Evolutionary conservation across 306 rosid genomes (phyloP).

Genomic region (Betula pendula): DNA sequence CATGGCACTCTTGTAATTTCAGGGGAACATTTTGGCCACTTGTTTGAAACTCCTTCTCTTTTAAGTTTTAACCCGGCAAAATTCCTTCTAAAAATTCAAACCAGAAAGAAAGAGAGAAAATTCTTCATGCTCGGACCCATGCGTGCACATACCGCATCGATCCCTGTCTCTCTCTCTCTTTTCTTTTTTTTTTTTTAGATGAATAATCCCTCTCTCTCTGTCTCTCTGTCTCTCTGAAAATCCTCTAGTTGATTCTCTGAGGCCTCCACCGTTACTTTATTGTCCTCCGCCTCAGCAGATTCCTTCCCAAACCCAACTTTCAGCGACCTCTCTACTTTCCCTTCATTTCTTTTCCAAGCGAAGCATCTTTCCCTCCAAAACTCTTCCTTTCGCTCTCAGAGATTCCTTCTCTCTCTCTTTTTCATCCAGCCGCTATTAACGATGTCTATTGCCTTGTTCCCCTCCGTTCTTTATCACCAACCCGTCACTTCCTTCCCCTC

Average conservation of each 20-base stretch:
- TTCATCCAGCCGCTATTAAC: constrained; percentile 50
- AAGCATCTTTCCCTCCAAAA: constrained; percentile 61
- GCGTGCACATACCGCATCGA: constrained; percentile 35
- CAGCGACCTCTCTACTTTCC: constrained; percentile 42
- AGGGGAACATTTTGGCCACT: background rate
- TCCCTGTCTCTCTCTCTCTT: background rate
- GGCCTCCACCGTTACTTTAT: constrained; percentile 59
- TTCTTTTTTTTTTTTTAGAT: too few species aligned
- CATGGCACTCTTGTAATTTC: background rate
- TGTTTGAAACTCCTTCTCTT: background rate
- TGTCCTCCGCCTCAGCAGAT: constrained; percentile 80
- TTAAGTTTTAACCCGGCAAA: constrained; percentile 23
- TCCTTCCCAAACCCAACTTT: constrained; percentile 46
- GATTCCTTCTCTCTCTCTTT: constrained; percentile 57
- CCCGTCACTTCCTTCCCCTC: constrained; percentile 22
- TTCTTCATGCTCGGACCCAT: constrained; percentile 25
- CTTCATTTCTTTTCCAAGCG: constrained; percentile 85
- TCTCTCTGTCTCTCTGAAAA: constrained; percentile 3
- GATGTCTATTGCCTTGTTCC: constrained; percentile 46
- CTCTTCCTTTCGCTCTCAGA: constrained; percentile 51
- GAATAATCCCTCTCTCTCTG: background rate
- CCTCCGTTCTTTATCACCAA: constrained; percentile 44
- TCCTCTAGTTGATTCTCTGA: constrained; percentile 38
- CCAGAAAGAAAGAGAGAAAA: constrained; percentile 7
- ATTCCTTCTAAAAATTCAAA: constrained; percentile 22